phyloP scores from a whole-genome alignment of 495 filamentous ascomycete species.

The Lasiosphaeria miniovina region DNA sequence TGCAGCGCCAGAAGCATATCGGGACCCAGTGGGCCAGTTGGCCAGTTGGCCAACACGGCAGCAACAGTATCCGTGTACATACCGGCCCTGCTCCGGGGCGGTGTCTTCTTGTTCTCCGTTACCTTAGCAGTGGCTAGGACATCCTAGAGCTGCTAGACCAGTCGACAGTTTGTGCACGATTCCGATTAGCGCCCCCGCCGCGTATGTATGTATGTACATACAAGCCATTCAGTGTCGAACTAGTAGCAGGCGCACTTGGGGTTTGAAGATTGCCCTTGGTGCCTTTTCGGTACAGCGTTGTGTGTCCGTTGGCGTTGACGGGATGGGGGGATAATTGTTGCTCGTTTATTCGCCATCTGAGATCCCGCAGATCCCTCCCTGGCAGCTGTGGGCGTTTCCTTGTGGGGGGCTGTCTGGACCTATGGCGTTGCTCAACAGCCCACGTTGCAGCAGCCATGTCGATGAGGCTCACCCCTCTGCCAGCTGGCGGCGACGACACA shows the following conservation, averaged over 20 bases:
- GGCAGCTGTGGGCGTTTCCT: slow-evolving; percentile 11
- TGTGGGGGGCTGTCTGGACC: slow-evolving; percentile 3
- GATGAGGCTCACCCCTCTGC: slow-evolving; percentile 25
- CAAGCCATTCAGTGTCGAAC: background rate
- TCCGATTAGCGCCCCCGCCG: background rate
- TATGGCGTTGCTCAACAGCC: slow-evolving; percentile 6
- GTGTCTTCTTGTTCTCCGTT: background rate
- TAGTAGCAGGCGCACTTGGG: slow-evolving; percentile 1
- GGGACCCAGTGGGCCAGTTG: slow-evolving; percentile 1
- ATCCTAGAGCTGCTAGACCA: background rate
- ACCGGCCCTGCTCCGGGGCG: background rate
- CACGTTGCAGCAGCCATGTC: slow-evolving; percentile 7
- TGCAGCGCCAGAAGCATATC: slow-evolving; percentile 11
- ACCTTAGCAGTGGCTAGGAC: background rate
- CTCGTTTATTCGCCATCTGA: background rate
- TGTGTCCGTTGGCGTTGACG: slow-evolving; percentile 7
- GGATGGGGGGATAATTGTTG: background rate
- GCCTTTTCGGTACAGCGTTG: slow-evolving; percentile 3
- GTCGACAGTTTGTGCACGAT: slow-evolving; percentile 5
- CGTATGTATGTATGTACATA: background rate
- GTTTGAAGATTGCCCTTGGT: slow-evolving; percentile 4
- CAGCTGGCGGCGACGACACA: slow-evolving; percentile 29
- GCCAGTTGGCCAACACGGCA: background rate
- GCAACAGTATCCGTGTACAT: no score
- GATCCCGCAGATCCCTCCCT: slow-evolving; percentile 11